A percentile compares a stretch with the other conserved stretches of the same genome.
Evolutionary conservation across 2,329 filamentous ascomycete genomes (phyloP).

Genomic region (Microdochium trichocladiopsis): DNA sequence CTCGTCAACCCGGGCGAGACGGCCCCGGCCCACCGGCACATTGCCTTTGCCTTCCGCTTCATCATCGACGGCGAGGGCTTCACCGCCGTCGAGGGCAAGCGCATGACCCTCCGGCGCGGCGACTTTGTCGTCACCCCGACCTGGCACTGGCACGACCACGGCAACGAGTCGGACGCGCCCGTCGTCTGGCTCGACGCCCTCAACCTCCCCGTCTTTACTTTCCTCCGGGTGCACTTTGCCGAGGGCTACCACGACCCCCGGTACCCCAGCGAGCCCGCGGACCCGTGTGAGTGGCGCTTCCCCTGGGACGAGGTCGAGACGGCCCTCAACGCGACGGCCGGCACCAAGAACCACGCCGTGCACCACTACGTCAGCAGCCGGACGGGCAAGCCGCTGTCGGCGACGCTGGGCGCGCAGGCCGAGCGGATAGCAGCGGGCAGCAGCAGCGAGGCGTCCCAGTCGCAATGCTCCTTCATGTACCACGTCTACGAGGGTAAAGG

Average conservation of each 20-base stretch:
- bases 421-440: constrained; percentile 34
- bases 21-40: constrained; percentile 47
- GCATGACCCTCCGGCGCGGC: constrained; percentile 42
- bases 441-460: constrained; percentile 25
- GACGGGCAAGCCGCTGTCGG: constrained; percentile 26
- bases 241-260: constrained; percentile 38
- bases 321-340: constrained; percentile 22
- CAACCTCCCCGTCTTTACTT: constrained; percentile 43
- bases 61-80: constrained; percentile 52
- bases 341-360: constrained; percentile 17
- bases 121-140: constrained; percentile 51
- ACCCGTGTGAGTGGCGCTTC: constrained; percentile 30
- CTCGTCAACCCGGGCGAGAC: constrained; percentile 49
- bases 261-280: constrained; percentile 37
- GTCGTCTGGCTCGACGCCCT: constrained; percentile 53
- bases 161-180: constrained; percentile 45
- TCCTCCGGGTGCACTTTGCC: constrained; percentile 46
- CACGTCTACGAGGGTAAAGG: constrained; percentile 44
- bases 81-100: constrained; percentile 47
- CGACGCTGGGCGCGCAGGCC: constrained; percentile 38
- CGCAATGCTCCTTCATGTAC: constrained; percentile 43
- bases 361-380: constrained; percentile 25
- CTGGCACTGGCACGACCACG: constrained; percentile 56
- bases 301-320: constrained; percentile 35
- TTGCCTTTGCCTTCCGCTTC: constrained; percentile 49